Evolutionary conservation across 495 filamentous ascomycete species (phyloP).

Genomic region (Lophiotrema nucula): DNA sequence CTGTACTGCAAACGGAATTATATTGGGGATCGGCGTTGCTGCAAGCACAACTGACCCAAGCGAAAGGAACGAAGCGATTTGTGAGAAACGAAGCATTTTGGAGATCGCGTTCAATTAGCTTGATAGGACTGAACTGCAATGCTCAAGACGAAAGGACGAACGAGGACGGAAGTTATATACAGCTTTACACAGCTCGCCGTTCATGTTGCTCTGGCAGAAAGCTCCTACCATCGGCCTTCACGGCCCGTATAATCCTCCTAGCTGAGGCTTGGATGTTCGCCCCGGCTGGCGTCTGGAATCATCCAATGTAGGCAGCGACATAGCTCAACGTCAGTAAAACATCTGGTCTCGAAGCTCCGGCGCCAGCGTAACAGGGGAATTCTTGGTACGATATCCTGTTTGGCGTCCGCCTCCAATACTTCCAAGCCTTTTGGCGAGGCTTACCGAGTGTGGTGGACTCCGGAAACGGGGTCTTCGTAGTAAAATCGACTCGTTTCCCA

Average conservation of each 20-base stretch:
- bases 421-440: slow-evolving; percentile 13
- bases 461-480: not conserved
- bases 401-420: slow-evolving; percentile 14
- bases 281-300: not conserved
- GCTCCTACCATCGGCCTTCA: too few relatives aligned
- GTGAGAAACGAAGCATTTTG: slow-evolving; percentile 13
- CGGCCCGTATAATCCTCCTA: too few relatives aligned
- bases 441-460: not conserved
- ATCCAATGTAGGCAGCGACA: not conserved
- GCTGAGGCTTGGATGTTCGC: not conserved
- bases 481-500: too few relatives aligned
- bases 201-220: too few relatives aligned
- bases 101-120: not conserved
- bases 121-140: too few relatives aligned
- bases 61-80: slow-evolving; percentile 8
- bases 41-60: slow-evolving; percentile 8
- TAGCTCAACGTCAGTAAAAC: not conserved
- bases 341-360: slow-evolving; percentile 1
- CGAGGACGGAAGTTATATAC: too few relatives aligned
- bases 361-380: not conserved
- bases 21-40: slow-evolving; percentile 17
- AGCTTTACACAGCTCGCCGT: too few relatives aligned
- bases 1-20: slow-evolving; percentile 18
- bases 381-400: not conserved
- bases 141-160: too few relatives aligned